Evolutionary conservation across 1,284 basidiomycete species (phyloP).

Genomic region (Ganoderma lingzhi): DNA sequence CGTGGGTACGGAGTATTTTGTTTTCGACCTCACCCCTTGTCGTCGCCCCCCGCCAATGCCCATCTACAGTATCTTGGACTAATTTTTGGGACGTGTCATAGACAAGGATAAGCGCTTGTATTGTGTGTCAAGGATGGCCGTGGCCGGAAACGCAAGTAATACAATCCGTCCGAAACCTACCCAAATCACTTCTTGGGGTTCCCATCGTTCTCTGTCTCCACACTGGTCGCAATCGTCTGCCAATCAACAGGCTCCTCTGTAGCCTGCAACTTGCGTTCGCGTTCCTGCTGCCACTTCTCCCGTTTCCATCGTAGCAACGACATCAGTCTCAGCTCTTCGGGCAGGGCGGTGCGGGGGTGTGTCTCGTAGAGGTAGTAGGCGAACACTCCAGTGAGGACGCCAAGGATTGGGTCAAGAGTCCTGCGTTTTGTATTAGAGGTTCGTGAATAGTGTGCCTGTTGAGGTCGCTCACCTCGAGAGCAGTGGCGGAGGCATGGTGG

Average conservation of each 20-base stretch:
- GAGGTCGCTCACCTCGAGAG: conserved; percentile 60
- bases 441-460: no score
- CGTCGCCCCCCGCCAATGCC: no score
- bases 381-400: conserved; percentile 82
- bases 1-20: no score
- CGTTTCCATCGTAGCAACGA: conserved; percentile 73
- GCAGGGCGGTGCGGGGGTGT: conserved; percentile 80
- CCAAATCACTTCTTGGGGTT: conserved; percentile 1
- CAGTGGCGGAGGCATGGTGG: conserved; percentile 39
- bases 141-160: not conserved
- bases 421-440: conserved; percentile 43
- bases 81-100: not conserved
- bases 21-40: no score
- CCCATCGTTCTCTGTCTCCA: conserved; percentile 16
- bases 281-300: conserved; percentile 38
- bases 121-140: not conserved
- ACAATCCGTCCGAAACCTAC: not conserved
- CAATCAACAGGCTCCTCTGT: conserved; percentile 26
- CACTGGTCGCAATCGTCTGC: conserved; percentile 27
- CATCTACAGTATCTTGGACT: not conserved
- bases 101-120: not conserved
- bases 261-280: conserved; percentile 29
- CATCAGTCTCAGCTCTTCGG: conserved; percentile 68
- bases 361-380: conserved; percentile 88
- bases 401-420: conserved; percentile 76